Evolutionary conservation across 2,329 filamentous ascomycete genomes (phyloP).

Genomic region (Ilyonectria sp.): DNA sequence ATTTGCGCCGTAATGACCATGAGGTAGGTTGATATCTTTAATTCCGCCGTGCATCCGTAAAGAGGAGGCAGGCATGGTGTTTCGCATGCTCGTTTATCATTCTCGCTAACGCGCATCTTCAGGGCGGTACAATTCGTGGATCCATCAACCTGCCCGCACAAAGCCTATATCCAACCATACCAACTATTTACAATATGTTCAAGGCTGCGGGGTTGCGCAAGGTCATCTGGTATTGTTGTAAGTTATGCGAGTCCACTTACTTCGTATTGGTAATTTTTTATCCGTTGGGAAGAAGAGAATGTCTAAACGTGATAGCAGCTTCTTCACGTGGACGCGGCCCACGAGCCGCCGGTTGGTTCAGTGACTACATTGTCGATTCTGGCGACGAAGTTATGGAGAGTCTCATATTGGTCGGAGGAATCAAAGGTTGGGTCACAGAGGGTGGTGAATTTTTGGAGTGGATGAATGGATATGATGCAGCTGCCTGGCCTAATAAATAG

Average conservation of each 20-base stretch:
- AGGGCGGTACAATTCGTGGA: conserved; percentile 70
- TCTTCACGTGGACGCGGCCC: conserved; percentile 69
- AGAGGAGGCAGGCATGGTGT: neutral
- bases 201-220: conserved; percentile 56
- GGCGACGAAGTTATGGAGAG: conserved; percentile 61
- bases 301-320: conserved; percentile 55
- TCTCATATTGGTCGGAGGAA: conserved; percentile 64
- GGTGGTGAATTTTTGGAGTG: conserved; percentile 62
- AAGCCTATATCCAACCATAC: conserved; percentile 60
- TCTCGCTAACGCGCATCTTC: neutral
- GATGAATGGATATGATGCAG: conserved; percentile 64
- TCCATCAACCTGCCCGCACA: conserved; percentile 69
- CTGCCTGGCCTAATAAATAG: conserved; percentile 47
- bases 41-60: neutral
- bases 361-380: conserved; percentile 63
- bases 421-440: conserved; percentile 68
- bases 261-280: neutral
- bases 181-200: conserved; percentile 59
- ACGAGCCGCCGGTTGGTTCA: conserved; percentile 70
- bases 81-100: neutral
- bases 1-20: conserved; percentile 59
- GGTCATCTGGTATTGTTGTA: conserved; percentile 66
- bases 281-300: neutral
- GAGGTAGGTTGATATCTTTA: conserved; percentile 52
- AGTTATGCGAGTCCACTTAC: conserved; percentile 24